Evolutionary conservation across 495 filamentous ascomycete genomes (phyloP), one percentile per base, ranked within the genome.

Genomic region (Sphaerosporella brunnea): DNA sequence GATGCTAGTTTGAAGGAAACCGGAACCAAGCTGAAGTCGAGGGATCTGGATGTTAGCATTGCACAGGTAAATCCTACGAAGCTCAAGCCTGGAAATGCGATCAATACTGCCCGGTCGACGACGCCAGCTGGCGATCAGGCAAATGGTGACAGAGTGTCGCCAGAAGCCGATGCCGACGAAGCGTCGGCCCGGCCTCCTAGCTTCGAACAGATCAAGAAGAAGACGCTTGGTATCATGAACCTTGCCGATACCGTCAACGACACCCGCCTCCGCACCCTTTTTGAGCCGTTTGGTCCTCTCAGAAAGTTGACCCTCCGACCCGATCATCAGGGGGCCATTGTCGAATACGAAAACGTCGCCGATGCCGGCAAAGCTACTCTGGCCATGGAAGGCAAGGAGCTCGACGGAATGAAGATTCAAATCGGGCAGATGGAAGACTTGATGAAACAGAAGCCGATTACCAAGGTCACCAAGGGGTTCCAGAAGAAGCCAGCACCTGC

Each of bases 291-390:
- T 28, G 78, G 79, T 26, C 50, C 69, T 1, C 69, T 72, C 1
- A 72, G 79, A 56, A 86, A 85, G 52, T 59, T 73, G 3, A 66
- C 73, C 3, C 69, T 87, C 2, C 75, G 79, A 32, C 84, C 84
- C 1, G 73, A 83, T 42, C 81, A 90, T 49, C 73, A 78, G 52
- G 88, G 90, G n/a, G 90, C 86, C 8, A 78, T 87, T 42, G 69
- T 94, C 36, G 90, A 96, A 58, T 93, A 78, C 57, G 67, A 65
- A 8, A 75, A 82, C 51, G 69, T 79, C 8, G 65, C 75, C 2
- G 69, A 77, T 46, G 79, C 77, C 2, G 85, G 85, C 34, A 80
- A 78, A 61, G 87, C 87, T 0, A 66, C 73, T 0, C 58, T 94
- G 32, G 79, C 69, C 4, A 69, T 95, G 0, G 78, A 92, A 37